Percentiles rank a stretch among this genome's conserved stretches.
phyloP scores from a whole-genome alignment of 1,284 basidiomycete genomes.

The Irpex sp. region DNA sequence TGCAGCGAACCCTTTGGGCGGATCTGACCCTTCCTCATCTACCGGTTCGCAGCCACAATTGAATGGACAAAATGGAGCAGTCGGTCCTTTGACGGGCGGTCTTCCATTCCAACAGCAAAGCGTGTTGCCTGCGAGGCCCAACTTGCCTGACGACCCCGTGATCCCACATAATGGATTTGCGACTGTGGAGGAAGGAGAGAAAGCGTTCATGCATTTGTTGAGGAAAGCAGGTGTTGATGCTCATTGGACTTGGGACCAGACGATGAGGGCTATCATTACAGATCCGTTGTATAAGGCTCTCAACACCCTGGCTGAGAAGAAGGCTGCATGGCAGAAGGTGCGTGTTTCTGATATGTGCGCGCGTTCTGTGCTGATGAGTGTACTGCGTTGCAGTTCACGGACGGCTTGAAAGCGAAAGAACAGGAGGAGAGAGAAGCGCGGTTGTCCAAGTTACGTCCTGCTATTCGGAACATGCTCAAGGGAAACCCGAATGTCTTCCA shows the following conservation, averaged over 20 bases:
- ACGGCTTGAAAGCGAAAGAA: constrained; percentile 59
- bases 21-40: constrained; percentile 31
- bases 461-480: constrained; percentile 79
- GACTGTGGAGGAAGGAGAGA: constrained; percentile 87
- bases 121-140: constrained; percentile 69
- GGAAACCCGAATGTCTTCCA: constrained; percentile 84
- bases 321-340: constrained; percentile 89
- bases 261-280: constrained; percentile 96
- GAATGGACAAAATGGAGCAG: constrained; percentile 42
- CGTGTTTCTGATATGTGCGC: constrained; percentile 15
- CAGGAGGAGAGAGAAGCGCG: constrained; percentile 80
- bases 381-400: constrained; percentile 57
- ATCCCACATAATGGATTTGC: constrained; percentile 87
- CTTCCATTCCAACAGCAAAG: constrained; percentile 57
- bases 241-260: constrained; percentile 97
- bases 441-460: constrained; percentile 78
- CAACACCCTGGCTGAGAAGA: constrained; percentile 92
- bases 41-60: constrained; percentile 31
- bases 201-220: constrained; percentile 89
- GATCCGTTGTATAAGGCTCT: constrained; percentile 97
- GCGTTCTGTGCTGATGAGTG: constrained; percentile 11
- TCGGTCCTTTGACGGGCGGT: constrained; percentile 48
- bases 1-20: constrained; percentile 31
- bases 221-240: constrained; percentile 87
- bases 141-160: constrained; percentile 78